Percentiles rank a stretch among this genome's conserved stretches.
Evolutionary conservation across 2,329 filamentous ascomycete species (phyloP).

Genomic region (Diplodia sapinea): DNA sequence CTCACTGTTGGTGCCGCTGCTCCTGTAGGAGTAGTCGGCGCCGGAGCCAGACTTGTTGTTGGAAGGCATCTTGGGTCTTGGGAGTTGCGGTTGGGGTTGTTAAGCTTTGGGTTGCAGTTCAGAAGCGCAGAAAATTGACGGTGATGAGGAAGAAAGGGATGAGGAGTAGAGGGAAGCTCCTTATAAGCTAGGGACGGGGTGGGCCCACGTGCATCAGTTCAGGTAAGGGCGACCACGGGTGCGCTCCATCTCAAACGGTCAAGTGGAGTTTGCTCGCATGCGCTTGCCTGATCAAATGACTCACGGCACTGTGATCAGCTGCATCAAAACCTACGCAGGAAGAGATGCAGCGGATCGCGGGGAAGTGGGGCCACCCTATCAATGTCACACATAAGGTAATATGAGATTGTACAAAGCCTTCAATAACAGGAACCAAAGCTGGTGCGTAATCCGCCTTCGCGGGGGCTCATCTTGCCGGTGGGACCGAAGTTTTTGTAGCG

Average conservation of each 20-base stretch:
- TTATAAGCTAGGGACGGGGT: neutral
- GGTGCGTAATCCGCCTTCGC: too few species aligned
- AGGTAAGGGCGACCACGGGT: too few species aligned
- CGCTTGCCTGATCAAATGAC: neutral
- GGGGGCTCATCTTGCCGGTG: too few species aligned
- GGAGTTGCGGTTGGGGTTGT: neutral
- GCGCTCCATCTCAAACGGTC: neutral
- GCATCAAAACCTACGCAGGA: neutral
- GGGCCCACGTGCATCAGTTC: neutral
- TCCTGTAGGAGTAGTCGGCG: neutral
- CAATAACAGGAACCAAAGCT: too few species aligned
- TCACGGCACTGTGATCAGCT: neutral
- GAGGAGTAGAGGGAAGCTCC: neutral
- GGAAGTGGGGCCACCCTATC: too few species aligned
- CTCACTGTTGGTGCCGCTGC: constrained; percentile 2
- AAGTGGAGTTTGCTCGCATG: neutral
- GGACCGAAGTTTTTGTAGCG: too few species aligned
- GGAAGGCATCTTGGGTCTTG: neutral
- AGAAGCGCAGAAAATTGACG: neutral
- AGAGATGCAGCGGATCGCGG: neutral
- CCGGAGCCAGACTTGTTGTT: neutral
- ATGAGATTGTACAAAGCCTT: too few species aligned
- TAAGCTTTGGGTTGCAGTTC: neutral
- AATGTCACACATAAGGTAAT: too few species aligned
- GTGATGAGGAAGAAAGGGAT: neutral